Evolutionary conservation across 345 rosid species (phyloP).

Genomic region (Hypericum perforatum): DNA sequence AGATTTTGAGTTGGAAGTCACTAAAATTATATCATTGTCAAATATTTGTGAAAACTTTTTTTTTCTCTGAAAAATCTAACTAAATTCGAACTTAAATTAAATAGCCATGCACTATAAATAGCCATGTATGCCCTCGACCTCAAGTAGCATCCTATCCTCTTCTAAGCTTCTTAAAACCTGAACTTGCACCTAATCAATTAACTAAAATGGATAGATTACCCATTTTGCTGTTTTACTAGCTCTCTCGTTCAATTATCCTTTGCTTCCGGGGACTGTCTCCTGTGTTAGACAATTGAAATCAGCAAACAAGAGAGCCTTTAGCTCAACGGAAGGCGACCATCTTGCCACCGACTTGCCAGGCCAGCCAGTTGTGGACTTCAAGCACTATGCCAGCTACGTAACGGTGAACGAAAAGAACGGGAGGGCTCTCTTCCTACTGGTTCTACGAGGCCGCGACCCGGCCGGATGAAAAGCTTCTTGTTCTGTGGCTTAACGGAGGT

Average conservation of each 20-base stretch:
- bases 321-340: conserved; percentile 22
- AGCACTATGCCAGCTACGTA: conserved; percentile 74
- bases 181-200: background rate
- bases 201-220: conserved; percentile 11
- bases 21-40: too few species aligned
- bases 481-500: conserved; percentile 98
- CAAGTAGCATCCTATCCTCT: conserved; percentile 11
- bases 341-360: conserved; percentile 58
- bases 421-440: conserved; percentile 83
- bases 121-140: conserved; percentile 11
- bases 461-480: conserved; percentile 63
- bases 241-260: conserved; percentile 14
- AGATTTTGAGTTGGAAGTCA: too few species aligned
- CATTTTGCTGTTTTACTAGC: conserved; percentile 4
- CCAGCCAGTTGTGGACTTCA: conserved; percentile 49
- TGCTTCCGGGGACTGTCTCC: conserved; percentile 13
- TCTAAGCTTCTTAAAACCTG: background rate
- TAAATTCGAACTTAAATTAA: too few species aligned
- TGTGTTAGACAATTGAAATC: conserved; percentile 16
- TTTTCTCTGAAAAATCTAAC: too few species aligned
- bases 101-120: conserved; percentile 64
- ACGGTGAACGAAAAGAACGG: conserved; percentile 49
- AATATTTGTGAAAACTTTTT: too few species aligned
- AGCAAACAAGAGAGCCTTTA: conserved; percentile 11
- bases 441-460: conserved; percentile 56